These are phyloP conservation scores for Tolypocladium inflatum DNA, from an alignment of 2,329 filamentous ascomycete genomes.

Conservation along the genomic window DNA sequence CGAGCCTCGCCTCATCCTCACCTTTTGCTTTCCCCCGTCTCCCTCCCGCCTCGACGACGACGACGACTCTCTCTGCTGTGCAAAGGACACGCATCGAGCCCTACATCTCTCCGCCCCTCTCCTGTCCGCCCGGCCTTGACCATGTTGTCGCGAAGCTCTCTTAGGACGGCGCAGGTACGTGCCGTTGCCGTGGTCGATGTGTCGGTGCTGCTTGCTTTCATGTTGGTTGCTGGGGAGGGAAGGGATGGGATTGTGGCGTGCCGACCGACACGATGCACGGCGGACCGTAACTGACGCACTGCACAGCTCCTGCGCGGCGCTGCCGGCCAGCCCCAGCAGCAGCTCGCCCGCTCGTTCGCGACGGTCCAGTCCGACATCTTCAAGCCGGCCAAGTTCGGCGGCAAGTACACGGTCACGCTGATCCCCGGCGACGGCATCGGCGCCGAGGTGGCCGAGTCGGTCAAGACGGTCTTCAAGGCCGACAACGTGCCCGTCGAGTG, in stretches of 20 bases:
- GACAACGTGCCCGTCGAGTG: slow-evolving; percentile 98
- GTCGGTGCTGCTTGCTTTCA: slow-evolving; percentile 3
- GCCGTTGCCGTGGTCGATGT: slow-evolving; percentile 14
- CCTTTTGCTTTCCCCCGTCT: background rate
- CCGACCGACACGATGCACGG: background rate
- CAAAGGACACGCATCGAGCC: slow-evolving; percentile 2
- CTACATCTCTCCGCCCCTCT: background rate
- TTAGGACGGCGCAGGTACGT: slow-evolving; percentile 49
- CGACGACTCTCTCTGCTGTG: background rate
- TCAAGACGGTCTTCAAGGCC: slow-evolving; percentile 99
- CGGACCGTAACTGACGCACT: background rate
- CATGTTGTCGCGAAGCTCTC: slow-evolving; percentile 51
- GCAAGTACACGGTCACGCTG: slow-evolving; percentile 98
- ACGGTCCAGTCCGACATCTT: slow-evolving; percentile 93
- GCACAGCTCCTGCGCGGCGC: slow-evolving; percentile 44
- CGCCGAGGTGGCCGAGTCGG: slow-evolving; percentile 92
- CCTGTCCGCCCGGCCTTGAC: slow-evolving; percentile 11
- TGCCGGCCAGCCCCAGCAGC: slow-evolving; percentile 33
- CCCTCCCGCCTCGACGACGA: background rate
- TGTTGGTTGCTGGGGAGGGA: background rate
- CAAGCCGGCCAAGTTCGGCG: slow-evolving; percentile 97
- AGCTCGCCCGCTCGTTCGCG: slow-evolving; percentile 53
- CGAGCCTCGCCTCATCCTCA: slow-evolving; percentile 1
- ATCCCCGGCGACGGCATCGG: slow-evolving; percentile 99
- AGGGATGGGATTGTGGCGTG: background rate